Evolutionary conservation across 2,329 filamentous ascomycete species (phyloP), one percentile per base, ranked within the genome.

Genomic region (Cryphonectria naterciae): DNA sequence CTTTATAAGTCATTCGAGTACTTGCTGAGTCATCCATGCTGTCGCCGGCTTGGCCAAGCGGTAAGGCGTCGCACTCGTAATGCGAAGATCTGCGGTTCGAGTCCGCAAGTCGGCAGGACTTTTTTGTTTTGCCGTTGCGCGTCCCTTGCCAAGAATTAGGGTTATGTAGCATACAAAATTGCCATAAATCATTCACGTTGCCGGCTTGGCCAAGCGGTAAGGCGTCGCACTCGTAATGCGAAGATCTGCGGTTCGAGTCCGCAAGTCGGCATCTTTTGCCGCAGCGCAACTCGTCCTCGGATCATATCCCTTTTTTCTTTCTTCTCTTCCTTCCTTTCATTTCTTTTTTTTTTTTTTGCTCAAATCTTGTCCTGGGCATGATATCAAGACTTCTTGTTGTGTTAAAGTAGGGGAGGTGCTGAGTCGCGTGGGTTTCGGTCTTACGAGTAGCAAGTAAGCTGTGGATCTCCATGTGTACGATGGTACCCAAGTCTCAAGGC

Each of bases 71-170:
- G 62, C 68, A 70, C 68, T 70, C 69, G 72, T 68, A 70, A 73
- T 73, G 72, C 66, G 68, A 70, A 73, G 72, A 70, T 73, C 72
- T 63, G 65, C 70, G 70, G 70, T 73, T 73, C 72, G 67, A 73
- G 70, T 72, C 70, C 69, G 69, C 65, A 65, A 69, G 69, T 64
- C 60, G 72, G 70, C 70, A 70, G 32, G 3, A 32, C 4, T 2
- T 10, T 41, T 69, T 46, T 60, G 17, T 35, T 15, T 17, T 49
- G 22, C 22, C 19, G 22, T 3, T 7, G 46, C 7, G 46, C 22
- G 22, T 22, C 22, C 17, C 17, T 4, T 7, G 22, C 11, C 1
- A 1, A 0, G 2, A 0, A 4, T 2, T 32, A 28, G 52, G 2
- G 0, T 56, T 56, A 56, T 56, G 52, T 56, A 56, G 1, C 2